These are phyloP conservation scores for Fusarium sarcochroum DNA, from an alignment of 2,329 filamentous ascomycete species.

Conservation along the genomic window DNA sequence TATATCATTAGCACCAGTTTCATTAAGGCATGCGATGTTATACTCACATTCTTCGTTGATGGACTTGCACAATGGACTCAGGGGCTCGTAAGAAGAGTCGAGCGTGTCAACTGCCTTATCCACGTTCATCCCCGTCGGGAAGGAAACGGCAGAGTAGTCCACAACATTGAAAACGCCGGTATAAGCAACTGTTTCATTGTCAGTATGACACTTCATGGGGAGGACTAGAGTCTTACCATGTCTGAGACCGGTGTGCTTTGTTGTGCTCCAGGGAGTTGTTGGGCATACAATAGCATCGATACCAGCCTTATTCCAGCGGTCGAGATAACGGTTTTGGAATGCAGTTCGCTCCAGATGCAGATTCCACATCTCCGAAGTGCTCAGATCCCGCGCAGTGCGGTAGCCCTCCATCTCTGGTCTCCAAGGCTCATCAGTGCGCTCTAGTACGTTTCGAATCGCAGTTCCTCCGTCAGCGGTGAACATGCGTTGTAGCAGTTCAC, in stretches of 20 bases:
- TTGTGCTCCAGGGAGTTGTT: conserved; percentile 60
- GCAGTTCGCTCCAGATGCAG: conserved; percentile 61
- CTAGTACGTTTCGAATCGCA: conserved; percentile 57
- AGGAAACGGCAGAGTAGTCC: conserved; percentile 64
- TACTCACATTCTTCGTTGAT: conserved; percentile 62
- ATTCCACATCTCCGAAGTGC: conserved; percentile 63
- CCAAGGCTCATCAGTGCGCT: conserved; percentile 60
- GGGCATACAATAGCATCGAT: conserved; percentile 76
- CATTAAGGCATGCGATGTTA: accelerated
- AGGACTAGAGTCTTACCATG: conserved; percentile 53
- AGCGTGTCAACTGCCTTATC: conserved; percentile 57
- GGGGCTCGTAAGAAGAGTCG: conserved; percentile 50
- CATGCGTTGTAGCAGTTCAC: conserved; percentile 58
- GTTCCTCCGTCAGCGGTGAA: conserved; percentile 64
- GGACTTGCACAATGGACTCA: conserved; percentile 55
- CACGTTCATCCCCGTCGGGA: conserved; percentile 59
- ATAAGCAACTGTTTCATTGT: conserved; percentile 58
- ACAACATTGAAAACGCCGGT: conserved; percentile 66
- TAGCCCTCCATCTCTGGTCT: conserved; percentile 56
- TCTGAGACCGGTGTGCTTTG: conserved; percentile 60
- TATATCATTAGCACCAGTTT: not conserved
- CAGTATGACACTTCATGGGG: not conserved
- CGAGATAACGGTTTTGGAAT: conserved; percentile 62
- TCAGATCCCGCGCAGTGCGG: conserved; percentile 54
- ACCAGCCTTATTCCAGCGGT: conserved; percentile 61